Percentiles rank a stretch among this genome's conserved stretches.
phyloP scores from a whole-genome alignment of 2,329 filamentous ascomycete species.

The Talaromyces albobiverticillius region DNA sequence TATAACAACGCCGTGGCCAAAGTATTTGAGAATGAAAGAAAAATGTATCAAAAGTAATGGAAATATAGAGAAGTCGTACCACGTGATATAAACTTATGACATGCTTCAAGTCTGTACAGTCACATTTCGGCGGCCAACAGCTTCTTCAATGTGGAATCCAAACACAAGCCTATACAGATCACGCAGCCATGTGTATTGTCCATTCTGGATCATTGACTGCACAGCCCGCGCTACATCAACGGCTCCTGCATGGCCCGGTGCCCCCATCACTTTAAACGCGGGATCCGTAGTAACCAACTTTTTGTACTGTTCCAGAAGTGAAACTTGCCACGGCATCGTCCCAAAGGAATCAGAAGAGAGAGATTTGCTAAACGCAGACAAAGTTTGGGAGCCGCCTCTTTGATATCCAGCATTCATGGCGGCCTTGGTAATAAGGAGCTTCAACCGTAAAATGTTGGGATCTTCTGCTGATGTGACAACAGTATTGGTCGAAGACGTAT shows the following conservation, averaged over 20 bases:
- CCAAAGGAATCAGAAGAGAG: constrained; percentile 79
- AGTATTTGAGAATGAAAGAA: background rate
- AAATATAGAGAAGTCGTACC: background rate
- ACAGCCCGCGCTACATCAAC: constrained; percentile 79
- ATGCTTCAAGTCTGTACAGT: constrained; percentile 31
- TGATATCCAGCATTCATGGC: constrained; percentile 81
- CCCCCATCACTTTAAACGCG: constrained; percentile 52
- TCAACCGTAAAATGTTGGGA: constrained; percentile 71
- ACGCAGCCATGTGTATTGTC: constrained; percentile 73
- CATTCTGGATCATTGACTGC: constrained; percentile 67
- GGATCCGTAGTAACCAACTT: constrained; percentile 73
- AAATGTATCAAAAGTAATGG: background rate
- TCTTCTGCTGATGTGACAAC: constrained; percentile 59
- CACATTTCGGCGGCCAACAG: constrained; percentile 62
- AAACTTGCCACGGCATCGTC: constrained; percentile 64
- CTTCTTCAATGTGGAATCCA: constrained; percentile 78
- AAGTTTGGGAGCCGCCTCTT: constrained; percentile 54
- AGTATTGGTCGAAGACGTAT: constrained; percentile 45
- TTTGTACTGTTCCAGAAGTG: constrained; percentile 75
- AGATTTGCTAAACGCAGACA: constrained; percentile 73
- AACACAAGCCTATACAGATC: constrained; percentile 84
- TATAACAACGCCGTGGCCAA: background rate
- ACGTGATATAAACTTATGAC: background rate
- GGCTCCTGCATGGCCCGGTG: constrained; percentile 46
- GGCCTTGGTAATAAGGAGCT: constrained; percentile 76